A percentile compares a stretch with the other conserved stretches of the same genome.
Evolutionary conservation across 1,284 basidiomycete genomes (phyloP).

Genomic region (Mycena citricolor): DNA sequence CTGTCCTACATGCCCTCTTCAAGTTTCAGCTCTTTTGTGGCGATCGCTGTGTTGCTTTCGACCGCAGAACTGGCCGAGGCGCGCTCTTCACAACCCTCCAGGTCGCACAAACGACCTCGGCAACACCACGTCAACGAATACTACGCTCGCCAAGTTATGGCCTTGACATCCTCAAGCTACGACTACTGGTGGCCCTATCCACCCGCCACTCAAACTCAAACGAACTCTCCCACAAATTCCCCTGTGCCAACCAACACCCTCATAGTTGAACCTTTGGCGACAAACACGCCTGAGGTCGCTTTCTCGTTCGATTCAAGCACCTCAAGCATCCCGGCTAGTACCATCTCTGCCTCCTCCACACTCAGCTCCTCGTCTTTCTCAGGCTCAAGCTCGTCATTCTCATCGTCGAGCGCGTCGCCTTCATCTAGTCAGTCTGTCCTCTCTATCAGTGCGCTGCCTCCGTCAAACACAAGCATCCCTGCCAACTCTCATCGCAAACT

Average conservation of each 20-base stretch:
- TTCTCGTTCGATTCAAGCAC: constrained; percentile 5
- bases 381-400: not conserved
- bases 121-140: constrained; percentile 18
- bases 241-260: constrained; percentile 6
- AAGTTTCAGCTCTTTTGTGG: too few species aligned
- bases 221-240: constrained; percentile 8
- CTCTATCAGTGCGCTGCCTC: constrained; percentile 20
- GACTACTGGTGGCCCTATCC: constrained; percentile 26
- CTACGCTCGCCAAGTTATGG: constrained; percentile 18
- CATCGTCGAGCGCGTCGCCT: not conserved
- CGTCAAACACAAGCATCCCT: constrained; percentile 16
- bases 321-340: not conserved
- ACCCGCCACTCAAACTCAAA: constrained; percentile 8
- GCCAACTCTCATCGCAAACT: constrained; percentile 14
- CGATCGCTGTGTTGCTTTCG: too few species aligned
- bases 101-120: constrained; percentile 1
- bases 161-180: constrained; percentile 17
- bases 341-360: not conserved
- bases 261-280: not conserved
- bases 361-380: constrained; percentile 3
- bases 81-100: too few species aligned
- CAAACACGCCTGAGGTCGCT: constrained; percentile 5
- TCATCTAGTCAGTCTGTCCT: constrained; percentile 12
- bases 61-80: too few species aligned
- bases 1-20: too few species aligned